Conservation (phyloP, 2,329 filamentous ascomycete species). For the Neonectria neomacrospora region DNA sequence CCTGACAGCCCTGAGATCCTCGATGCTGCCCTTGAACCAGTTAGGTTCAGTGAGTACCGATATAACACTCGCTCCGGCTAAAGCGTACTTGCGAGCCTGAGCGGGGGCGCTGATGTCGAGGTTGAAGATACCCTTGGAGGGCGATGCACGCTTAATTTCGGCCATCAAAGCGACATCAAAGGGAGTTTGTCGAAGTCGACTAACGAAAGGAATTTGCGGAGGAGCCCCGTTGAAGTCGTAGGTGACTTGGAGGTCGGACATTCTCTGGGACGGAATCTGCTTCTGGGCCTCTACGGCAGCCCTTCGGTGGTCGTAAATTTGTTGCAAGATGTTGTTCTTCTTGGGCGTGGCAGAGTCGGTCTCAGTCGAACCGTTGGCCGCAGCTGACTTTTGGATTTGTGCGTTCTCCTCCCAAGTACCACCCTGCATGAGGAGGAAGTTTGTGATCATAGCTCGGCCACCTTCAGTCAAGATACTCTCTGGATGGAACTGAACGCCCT, state of each 20-base stretch:
- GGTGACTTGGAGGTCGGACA: constrained; percentile 84
- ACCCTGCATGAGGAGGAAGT: constrained; percentile 88
- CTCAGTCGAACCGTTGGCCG: constrained; percentile 40
- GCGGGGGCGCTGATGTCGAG: constrained; percentile 87
- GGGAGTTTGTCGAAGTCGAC: constrained; percentile 81
- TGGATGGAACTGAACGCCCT: constrained; percentile 97
- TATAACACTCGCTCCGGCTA: constrained; percentile 95
- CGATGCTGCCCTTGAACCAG: constrained; percentile 99
- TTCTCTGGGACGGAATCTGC: constrained; percentile 83
- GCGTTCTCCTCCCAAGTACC: constrained; percentile 92
- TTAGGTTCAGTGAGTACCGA: constrained; percentile 98
- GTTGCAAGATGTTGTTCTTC: constrained; percentile 87
- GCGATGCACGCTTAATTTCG: constrained; percentile 96
- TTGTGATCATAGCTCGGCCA: constrained; percentile 88
- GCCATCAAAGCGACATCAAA: constrained; percentile 95
- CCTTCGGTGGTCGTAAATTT: constrained; percentile 87
- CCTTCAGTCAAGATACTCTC: constrained; percentile 95
- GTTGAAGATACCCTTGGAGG: constrained; percentile 95
- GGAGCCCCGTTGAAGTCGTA: constrained; percentile 88
- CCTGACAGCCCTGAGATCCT: constrained; percentile 88
- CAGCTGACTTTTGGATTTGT: constrained; percentile 58
- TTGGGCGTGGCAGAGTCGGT: constrained; percentile 56
- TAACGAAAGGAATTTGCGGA: constrained; percentile 82
- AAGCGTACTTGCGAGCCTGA: constrained; percentile 90
- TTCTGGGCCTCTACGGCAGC: constrained; percentile 83